These are phyloP conservation scores for Breviolum minutum DNA, from an alignment of 73 alveolate species.

Conservation along the genomic window DNA sequence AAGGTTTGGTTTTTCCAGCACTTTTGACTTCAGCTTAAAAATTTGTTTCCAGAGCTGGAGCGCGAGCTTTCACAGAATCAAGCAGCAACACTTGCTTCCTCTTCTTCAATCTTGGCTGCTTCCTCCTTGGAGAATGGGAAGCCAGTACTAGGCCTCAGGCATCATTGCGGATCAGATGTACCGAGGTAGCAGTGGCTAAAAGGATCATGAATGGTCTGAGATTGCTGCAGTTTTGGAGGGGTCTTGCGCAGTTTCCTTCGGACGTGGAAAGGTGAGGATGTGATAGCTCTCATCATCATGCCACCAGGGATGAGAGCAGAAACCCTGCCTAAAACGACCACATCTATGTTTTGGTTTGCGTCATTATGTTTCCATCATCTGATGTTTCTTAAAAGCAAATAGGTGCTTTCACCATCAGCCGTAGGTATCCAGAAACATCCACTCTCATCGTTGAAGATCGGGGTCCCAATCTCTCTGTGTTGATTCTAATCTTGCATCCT, in stretches of 20 bases:
- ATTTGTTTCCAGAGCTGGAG: not conserved
- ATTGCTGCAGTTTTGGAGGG: not conserved
- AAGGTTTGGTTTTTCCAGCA: not conserved
- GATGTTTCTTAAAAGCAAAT: too few relatives aligned
- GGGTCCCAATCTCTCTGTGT: too few relatives aligned
- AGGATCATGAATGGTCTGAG: not conserved
- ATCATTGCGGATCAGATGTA: not conserved
- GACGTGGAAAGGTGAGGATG: too few relatives aligned
- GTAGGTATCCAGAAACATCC: too few relatives aligned
- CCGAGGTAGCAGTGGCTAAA: not conserved
- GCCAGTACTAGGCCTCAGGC: slow-evolving; percentile 76
- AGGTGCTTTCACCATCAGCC: too few relatives aligned
- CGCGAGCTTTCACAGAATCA: not conserved
- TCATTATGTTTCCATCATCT: too few relatives aligned
- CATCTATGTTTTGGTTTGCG: too few relatives aligned
- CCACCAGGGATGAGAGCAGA: too few relatives aligned
- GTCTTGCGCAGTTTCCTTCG: slow-evolving; percentile 44
- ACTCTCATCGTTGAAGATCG: too few relatives aligned
- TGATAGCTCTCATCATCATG: not conserved
- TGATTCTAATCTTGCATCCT: too few relatives aligned
- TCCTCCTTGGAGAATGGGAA: slow-evolving; percentile 69
- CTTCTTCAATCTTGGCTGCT: slow-evolving; percentile 43
- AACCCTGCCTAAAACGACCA: too few relatives aligned
- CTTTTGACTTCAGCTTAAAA: not conserved
- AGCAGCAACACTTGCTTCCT: slow-evolving; percentile 47